A percentile compares a stretch with the other conserved stretches of the same genome.
Evolutionary conservation across 2,329 filamentous ascomycete species (phyloP).

Genomic region (Xylaria digitata): DNA sequence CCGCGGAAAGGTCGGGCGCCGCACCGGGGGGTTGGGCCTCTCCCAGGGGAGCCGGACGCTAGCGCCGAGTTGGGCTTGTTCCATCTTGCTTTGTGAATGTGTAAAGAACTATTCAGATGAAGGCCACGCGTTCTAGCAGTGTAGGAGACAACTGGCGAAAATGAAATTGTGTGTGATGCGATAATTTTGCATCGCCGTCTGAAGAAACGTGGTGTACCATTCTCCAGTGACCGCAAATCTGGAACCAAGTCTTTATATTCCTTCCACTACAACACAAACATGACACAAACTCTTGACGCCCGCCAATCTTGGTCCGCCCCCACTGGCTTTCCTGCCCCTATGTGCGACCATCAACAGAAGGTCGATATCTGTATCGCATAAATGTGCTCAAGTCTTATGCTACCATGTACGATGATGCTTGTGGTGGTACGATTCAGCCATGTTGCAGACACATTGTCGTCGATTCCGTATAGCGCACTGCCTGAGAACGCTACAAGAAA

Average conservation of each 20-base stretch:
- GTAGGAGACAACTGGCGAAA: not conserved
- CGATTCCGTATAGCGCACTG: not conserved
- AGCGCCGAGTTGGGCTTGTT: conserved; percentile 8
- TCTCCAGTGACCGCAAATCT: not conserved
- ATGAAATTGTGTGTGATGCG: not conserved
- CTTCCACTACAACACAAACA: not conserved
- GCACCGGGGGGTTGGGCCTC: conserved; percentile 5
- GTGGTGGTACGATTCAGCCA: not conserved
- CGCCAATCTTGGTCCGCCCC: not conserved
- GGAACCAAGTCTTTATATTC: conserved; percentile 2
- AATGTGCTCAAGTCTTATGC: not conserved
- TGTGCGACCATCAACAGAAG: not conserved
- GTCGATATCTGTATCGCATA: not conserved
- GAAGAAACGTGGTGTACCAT: not conserved
- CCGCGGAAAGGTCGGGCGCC: conserved; percentile 6
- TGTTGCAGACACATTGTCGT: not conserved
- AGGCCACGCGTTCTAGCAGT: not conserved
- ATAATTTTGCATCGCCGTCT: not conserved
- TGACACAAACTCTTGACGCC: not conserved
- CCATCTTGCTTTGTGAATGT: conserved; percentile 1
- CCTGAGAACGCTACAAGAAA: not conserved
- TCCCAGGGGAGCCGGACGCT: conserved; percentile 12
- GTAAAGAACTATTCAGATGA: not conserved
- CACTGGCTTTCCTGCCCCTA: not conserved
- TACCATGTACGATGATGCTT: conserved; percentile 1